A percentile compares a stretch with the other conserved stretches of the same genome.
These are phyloP conservation scores for Euphrasia confusa DNA, from an alignment of 257 asterid species.

Conservation along the genomic window DNA sequence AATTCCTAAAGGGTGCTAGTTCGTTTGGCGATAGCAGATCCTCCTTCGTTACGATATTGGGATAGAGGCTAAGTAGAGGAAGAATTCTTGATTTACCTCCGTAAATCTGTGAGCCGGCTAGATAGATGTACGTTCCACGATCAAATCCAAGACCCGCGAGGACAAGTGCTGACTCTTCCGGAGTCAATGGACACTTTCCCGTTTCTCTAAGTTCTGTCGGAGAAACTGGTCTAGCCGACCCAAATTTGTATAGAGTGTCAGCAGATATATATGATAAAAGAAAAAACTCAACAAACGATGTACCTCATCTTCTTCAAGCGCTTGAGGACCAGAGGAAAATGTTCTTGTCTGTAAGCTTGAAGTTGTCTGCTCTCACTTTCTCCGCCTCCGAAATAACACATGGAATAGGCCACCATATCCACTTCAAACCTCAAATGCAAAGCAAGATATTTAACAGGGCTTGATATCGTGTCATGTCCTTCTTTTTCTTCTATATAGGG, in stretches of 20 bases:
- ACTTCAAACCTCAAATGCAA: constrained; percentile 90
- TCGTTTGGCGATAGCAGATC: constrained; percentile 72
- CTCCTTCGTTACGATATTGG: constrained; percentile 75
- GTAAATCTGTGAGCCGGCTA: constrained; percentile 79
- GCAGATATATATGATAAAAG: background rate
- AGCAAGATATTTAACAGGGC: constrained; percentile 59
- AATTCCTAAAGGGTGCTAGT: constrained; percentile 71
- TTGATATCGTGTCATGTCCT: constrained; percentile 19
- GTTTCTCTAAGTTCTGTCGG: constrained; percentile 50
- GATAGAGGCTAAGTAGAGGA: constrained; percentile 61
- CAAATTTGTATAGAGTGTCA: background rate
- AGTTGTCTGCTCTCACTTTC: constrained; percentile 61
- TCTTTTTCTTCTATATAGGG: background rate
- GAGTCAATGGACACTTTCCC: constrained; percentile 89
- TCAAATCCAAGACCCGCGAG: constrained; percentile 78
- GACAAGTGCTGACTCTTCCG: constrained; percentile 91
- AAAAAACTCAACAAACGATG: background rate
- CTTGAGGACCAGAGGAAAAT: constrained; percentile 72
- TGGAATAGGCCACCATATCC: constrained; percentile 96
- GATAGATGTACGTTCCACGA: constrained; percentile 59
- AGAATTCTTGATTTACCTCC: constrained; percentile 72
- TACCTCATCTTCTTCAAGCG: constrained; percentile 67
- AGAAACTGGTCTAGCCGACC: constrained; percentile 34
- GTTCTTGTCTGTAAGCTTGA: constrained; percentile 70
- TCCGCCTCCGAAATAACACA: constrained; percentile 93